These are phyloP conservation scores for Sparassis latifolia DNA, from an alignment of 1,284 basidiomycete genomes.

Conservation along the genomic window DNA sequence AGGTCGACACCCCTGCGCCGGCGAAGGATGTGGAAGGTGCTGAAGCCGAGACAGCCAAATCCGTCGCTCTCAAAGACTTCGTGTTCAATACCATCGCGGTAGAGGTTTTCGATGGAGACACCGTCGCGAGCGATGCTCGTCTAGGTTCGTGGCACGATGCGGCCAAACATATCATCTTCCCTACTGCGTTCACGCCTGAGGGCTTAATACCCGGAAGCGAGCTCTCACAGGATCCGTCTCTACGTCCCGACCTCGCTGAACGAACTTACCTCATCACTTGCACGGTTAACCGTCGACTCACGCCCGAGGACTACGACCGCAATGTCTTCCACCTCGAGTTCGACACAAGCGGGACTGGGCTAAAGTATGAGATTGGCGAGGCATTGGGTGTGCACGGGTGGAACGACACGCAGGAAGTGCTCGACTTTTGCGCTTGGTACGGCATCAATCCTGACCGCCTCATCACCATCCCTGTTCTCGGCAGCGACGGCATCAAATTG, in stretches of 20 bases:
- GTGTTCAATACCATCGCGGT: conserved; percentile 67
- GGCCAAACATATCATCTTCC: conserved; percentile 87
- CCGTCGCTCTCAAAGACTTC: conserved; percentile 45
- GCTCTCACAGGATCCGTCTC: conserved; percentile 55
- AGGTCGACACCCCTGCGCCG: conserved; percentile 35
- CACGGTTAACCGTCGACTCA: conserved; percentile 90
- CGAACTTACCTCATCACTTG: conserved; percentile 93
- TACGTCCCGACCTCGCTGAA: conserved; percentile 85
- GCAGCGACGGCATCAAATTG: conserved; percentile 48
- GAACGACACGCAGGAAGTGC: conserved; percentile 90
- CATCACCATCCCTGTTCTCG: conserved; percentile 74
- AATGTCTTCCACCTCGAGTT: conserved; percentile 99
- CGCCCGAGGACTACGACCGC: conserved; percentile 92
- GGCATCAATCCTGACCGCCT: conserved; percentile 80
- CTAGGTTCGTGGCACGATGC: conserved; percentile 79
- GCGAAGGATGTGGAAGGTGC: conserved; percentile 5
- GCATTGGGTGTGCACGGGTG: conserved; percentile 96
- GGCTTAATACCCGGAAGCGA: conserved; percentile 32
- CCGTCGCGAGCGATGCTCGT: conserved; percentile 54
- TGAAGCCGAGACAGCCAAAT: conserved; percentile 18
- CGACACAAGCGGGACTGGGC: conserved; percentile 85
- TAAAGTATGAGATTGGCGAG: conserved; percentile 95
- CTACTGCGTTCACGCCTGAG: conserved; percentile 66
- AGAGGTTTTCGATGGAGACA: conserved; percentile 47
- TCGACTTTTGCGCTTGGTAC: conserved; percentile 90